Percentiles rank a stretch among this genome's conserved stretches.
phyloP scores from a whole-genome alignment of 129 eudicot species.

The Escallonia herrerae region DNA sequence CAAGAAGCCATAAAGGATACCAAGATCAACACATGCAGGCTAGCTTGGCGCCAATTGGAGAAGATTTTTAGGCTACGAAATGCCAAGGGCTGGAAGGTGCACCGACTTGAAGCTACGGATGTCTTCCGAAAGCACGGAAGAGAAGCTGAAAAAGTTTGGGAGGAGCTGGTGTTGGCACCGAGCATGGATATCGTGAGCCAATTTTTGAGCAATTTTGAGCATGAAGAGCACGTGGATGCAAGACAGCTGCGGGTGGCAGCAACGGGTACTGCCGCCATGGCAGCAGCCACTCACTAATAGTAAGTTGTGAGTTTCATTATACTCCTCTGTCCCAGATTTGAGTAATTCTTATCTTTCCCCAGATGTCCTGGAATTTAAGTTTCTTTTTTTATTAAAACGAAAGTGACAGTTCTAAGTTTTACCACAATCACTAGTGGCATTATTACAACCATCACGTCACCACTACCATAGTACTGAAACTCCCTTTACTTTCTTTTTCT shows the following conservation, averaged over 20 bases:
- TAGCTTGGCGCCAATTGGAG: slow-evolving; percentile 48
- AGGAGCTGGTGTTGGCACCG: slow-evolving; percentile 42
- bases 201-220: slow-evolving; percentile 36
- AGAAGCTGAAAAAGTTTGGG: slow-evolving; percentile 54
- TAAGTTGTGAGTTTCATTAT: not conserved
- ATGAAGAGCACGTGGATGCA: slow-evolving; percentile 17
- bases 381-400: no score
- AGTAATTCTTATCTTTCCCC: no score
- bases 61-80: slow-evolving; percentile 52
- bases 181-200: slow-evolving; percentile 33
- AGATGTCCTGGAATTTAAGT: no score
- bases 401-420: no score
- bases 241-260: slow-evolving; percentile 5
- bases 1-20: slow-evolving; percentile 44
- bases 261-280: slow-evolving; percentile 24
- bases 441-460: no score
- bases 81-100: slow-evolving; percentile 59
- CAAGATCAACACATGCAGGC: slow-evolving; percentile 52
- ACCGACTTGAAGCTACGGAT: slow-evolving; percentile 67
- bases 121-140: slow-evolving; percentile 40
- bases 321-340: no score
- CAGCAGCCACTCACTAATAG: slow-evolving; percentile 17
- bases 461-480: no score
- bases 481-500: no score
- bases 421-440: no score